Percentiles rank a stretch among this genome's conserved stretches.
Evolutionary conservation across 768 basidiomycete genomes (phyloP).

Genomic region (Butyriboletus loyo): DNA sequence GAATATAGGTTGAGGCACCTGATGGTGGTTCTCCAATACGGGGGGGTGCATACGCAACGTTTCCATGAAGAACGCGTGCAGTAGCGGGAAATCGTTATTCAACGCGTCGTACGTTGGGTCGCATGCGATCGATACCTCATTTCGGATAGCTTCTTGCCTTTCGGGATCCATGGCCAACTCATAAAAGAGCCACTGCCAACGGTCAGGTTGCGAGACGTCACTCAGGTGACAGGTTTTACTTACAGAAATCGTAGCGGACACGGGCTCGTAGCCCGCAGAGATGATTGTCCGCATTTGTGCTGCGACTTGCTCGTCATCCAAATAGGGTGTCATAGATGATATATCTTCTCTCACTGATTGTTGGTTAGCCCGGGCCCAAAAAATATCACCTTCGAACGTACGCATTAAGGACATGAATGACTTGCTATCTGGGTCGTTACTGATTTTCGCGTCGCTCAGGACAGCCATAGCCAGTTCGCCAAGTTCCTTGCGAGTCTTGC

Average conservation of each 20-base stretch:
- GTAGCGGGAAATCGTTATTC: constrained; percentile 46
- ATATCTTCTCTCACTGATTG: constrained; percentile 42
- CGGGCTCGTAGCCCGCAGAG: constrained; percentile 50
- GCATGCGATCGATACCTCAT: constrained; percentile 44
- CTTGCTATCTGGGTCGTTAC: constrained; percentile 41
- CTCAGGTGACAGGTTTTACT: constrained; percentile 2
- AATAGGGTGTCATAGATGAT: constrained; percentile 33
- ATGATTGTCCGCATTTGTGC: constrained; percentile 63
- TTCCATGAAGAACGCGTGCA: constrained; percentile 62
- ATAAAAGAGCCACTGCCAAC: constrained; percentile 59
- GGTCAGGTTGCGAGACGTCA: constrained; percentile 2
- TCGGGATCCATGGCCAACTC: constrained; percentile 51
- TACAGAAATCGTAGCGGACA: constrained; percentile 37
- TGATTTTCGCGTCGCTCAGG: constrained; percentile 52
- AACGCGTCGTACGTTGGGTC: constrained; percentile 53
- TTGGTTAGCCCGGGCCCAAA: constrained; percentile 1
- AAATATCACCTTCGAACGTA: constrained; percentile 22
- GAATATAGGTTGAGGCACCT: constrained; percentile 32
- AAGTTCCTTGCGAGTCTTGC: constrained; percentile 50
- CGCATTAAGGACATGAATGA: constrained; percentile 56
- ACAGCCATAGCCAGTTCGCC: constrained; percentile 49
- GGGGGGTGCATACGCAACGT: constrained; percentile 60
- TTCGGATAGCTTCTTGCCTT: constrained; percentile 55
- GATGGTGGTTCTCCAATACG: constrained; percentile 64
- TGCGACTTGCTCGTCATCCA: constrained; percentile 51